phyloP scores from a whole-genome alignment of 148 eudicot genomes.

The Heliamphora exappendiculata region DNA sequence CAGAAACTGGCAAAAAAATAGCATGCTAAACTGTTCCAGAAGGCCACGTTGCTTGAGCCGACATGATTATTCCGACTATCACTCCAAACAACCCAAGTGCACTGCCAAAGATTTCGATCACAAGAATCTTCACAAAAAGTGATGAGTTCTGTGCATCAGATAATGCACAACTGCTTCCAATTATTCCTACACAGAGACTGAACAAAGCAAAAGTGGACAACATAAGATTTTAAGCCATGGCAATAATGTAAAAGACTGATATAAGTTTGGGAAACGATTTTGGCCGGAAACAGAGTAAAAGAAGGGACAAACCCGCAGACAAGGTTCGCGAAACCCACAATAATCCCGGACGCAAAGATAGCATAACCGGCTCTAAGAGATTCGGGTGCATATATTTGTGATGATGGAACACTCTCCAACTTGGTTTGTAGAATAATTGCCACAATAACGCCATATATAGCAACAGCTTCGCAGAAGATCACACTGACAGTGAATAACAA shows the following conservation, averaged over 20 bases:
- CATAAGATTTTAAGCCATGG: neutral
- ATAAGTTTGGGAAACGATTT: neutral
- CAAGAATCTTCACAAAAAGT: constrained; percentile 89
- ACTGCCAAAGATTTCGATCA: constrained; percentile 94
- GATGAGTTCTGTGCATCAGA: constrained; percentile 98
- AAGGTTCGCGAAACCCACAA: constrained; percentile 96
- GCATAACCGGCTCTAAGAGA: constrained; percentile 97
- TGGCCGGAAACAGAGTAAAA: neutral
- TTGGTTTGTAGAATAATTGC: constrained; percentile 97
- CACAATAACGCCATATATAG: constrained; percentile 96
- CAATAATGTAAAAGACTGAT: neutral
- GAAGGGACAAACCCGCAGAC: constrained; percentile 72
- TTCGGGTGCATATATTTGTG: constrained; percentile 61
- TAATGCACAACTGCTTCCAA: constrained; percentile 99
- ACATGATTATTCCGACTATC: constrained; percentile 97
- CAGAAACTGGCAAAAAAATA: neutral
- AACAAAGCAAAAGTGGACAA: neutral
- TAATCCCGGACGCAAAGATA: constrained; percentile 87
- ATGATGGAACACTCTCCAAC: constrained; percentile 78
- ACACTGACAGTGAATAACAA: constrained; percentile 41
- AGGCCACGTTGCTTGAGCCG: constrained; percentile 99
- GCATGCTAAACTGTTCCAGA: constrained; percentile 16
- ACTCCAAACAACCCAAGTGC: constrained; percentile 98
- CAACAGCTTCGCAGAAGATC: constrained; percentile 98
- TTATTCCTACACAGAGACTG: constrained; percentile 93